Conservation (phyloP, 768 basidiomycete genomes). For the Sarcomyxa edulis region DNA sequence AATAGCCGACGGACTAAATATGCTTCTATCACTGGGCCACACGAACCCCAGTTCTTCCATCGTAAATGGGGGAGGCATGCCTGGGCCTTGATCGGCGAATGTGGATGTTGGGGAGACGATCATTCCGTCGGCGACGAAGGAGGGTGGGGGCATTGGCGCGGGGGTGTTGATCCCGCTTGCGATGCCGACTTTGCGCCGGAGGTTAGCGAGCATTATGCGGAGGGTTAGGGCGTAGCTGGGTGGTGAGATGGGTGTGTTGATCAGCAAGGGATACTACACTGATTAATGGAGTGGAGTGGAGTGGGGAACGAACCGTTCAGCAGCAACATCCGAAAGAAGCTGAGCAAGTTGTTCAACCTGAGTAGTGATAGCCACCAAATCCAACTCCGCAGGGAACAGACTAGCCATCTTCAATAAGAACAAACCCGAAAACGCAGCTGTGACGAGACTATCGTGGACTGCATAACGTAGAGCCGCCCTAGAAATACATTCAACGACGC, state of each 20-base stretch:
- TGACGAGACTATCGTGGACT: constrained; percentile 89
- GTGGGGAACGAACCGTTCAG: constrained; percentile 59
- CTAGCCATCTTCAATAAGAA: constrained; percentile 94
- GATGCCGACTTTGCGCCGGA: constrained; percentile 83
- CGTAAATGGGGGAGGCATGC: constrained; percentile 61
- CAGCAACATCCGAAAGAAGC: constrained; percentile 86
- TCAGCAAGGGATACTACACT: too few relatives aligned
- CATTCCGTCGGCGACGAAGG: constrained; percentile 50
- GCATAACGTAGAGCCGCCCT: constrained; percentile 90
- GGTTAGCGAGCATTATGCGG: constrained; percentile 89
- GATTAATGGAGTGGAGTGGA: too few relatives aligned
- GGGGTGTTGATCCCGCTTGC: constrained; percentile 42
- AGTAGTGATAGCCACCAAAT: constrained; percentile 65
- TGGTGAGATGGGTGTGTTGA: too few relatives aligned
- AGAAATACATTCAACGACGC: constrained; percentile 4
- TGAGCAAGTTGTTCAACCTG: constrained; percentile 92
- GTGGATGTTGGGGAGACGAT: constrained; percentile 47
- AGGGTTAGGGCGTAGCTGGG: constrained; percentile 82
- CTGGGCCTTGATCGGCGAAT: constrained; percentile 39
- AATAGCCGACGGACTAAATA: constrained; percentile 75
- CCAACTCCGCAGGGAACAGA: constrained; percentile 82
- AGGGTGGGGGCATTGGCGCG: constrained; percentile 45
- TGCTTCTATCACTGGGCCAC: constrained; percentile 59
- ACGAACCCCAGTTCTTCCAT: constrained; percentile 82
- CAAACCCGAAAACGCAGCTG: constrained; percentile 85